These are phyloP conservation scores for Malus hybrid DNA, from an alignment of 331 rosid genomes.

Conservation along the genomic window DNA sequence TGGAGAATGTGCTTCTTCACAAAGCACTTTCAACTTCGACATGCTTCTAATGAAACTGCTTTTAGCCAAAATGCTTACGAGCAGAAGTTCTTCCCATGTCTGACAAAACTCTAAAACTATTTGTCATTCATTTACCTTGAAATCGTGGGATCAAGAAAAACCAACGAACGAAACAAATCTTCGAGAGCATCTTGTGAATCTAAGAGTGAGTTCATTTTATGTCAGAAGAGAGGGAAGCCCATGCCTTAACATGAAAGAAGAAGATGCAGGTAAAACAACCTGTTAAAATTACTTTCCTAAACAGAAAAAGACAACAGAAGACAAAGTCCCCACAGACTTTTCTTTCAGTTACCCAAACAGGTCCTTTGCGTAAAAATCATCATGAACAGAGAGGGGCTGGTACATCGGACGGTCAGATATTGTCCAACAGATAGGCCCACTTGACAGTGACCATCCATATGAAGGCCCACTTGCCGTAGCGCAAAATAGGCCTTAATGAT, in stretches of 20 bases:
- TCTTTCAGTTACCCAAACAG: not conserved
- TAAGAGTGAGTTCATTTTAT: not conserved
- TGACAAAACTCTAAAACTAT: not conserved
- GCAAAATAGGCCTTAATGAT: conserved; percentile 25
- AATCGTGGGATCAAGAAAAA: not conserved
- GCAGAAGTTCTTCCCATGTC: not conserved
- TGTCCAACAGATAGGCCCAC: not conserved
- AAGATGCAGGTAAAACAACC: not conserved
- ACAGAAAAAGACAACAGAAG: conserved; percentile 12
- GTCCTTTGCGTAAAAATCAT: not conserved
- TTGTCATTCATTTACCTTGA: not conserved
- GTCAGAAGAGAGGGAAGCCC: not conserved
- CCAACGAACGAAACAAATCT: not conserved
- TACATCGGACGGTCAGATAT: conserved; percentile 5
- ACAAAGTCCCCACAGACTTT: not conserved
- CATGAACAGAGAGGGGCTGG: conserved; percentile 5
- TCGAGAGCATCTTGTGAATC: not conserved
- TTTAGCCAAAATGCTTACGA: too few species aligned
- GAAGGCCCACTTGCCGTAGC: conserved; percentile 7
- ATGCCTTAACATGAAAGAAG: not conserved
- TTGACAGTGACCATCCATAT: conserved; percentile 14
- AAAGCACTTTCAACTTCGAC: too few species aligned
- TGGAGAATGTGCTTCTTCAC: too few species aligned
- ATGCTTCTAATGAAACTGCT: too few species aligned
- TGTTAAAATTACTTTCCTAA: not conserved